Conservation (phyloP, 202 grass and related monocot genomes). For the Eragrostis tef region DNA sequence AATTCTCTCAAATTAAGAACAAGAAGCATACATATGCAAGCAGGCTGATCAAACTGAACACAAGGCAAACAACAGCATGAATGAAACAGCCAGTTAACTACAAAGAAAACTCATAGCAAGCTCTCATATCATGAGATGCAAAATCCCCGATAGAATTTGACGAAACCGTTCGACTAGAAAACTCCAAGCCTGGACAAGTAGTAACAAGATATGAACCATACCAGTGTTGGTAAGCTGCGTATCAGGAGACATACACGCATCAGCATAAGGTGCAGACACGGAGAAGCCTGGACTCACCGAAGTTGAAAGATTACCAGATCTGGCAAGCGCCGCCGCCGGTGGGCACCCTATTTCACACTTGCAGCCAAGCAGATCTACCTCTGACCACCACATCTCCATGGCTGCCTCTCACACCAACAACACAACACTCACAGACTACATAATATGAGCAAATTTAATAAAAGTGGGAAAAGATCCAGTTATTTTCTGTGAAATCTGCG, state of each 20-base stretch:
- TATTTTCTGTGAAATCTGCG: not conserved
- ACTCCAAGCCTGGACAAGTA: not conserved
- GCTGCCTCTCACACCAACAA: not conserved
- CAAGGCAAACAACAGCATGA: not conserved
- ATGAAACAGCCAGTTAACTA: not conserved
- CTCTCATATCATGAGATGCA: not conserved
- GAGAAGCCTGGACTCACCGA: constrained; percentile 34
- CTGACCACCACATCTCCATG: constrained; percentile 1
- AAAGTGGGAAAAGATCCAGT: not conserved
- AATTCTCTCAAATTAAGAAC: not conserved
- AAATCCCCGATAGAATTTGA: constrained; percentile 15
- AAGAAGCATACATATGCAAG: not conserved
- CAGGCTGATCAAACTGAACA: not conserved
- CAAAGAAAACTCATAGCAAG: not conserved
- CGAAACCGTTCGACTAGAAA: not conserved
- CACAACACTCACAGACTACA: constrained; percentile 23
- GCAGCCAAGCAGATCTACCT: constrained; percentile 43
- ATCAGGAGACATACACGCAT: constrained; percentile 27
- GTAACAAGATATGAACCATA: not conserved
- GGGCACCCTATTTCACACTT: constrained; percentile 1
- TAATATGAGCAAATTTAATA: constrained; percentile 40
- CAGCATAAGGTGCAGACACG: not conserved
- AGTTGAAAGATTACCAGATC: constrained; percentile 45
- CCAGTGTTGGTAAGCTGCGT: not conserved
- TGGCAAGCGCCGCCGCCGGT: constrained; percentile 14